phyloP scores from a whole-genome alignment of 1,284 basidiomycete species.

The Irpex lacteus region DNA sequence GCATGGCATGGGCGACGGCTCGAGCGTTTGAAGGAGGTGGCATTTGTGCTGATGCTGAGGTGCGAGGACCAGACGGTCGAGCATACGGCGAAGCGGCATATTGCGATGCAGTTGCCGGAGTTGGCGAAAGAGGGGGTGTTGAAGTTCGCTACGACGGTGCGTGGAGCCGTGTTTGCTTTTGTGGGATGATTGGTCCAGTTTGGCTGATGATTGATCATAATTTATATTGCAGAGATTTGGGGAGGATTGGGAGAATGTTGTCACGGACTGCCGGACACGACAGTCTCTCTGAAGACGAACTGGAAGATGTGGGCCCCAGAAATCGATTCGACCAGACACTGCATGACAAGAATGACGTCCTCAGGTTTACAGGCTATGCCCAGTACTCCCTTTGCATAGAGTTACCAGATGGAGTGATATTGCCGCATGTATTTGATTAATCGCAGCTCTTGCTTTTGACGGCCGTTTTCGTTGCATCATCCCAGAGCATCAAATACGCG shows the following conservation, averaged over 20 bases:
- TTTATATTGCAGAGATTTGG: background rate
- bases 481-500: too few relatives aligned
- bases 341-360: too few relatives aligned
- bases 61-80: constrained; percentile 1
- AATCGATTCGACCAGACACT: too few relatives aligned
- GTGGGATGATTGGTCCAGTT: background rate
- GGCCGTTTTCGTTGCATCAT: too few relatives aligned
- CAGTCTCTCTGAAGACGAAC: background rate
- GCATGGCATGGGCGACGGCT: background rate
- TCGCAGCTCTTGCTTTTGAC: too few relatives aligned
- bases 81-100: background rate
- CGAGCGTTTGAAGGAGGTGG: background rate
- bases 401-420: too few relatives aligned
- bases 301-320: too few relatives aligned
- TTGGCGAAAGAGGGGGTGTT: background rate
- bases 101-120: background rate
- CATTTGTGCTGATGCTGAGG: constrained; percentile 6
- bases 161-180: background rate
- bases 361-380: too few relatives aligned
- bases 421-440: too few relatives aligned
- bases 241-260: background rate
- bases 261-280: background rate
- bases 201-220: background rate
- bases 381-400: too few relatives aligned
- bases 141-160: background rate